Conservation (phyloP, 108 stramenopile species). For the Cyclotella kingstonii region DNA sequence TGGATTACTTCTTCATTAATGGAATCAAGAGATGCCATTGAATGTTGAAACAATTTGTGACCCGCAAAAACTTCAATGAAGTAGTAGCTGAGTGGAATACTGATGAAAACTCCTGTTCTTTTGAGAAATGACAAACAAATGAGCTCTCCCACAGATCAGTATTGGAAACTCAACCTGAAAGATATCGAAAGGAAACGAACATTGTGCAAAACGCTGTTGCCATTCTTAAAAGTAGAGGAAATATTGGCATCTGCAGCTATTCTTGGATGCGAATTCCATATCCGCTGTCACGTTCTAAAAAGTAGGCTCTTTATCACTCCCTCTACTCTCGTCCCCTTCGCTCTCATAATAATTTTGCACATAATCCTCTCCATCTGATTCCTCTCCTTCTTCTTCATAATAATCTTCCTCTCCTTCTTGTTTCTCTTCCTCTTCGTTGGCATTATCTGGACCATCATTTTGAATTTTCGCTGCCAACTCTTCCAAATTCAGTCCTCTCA, state of each 20-base stretch:
- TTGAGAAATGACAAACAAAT: no score
- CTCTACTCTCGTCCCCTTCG: slow-evolving; percentile 60
- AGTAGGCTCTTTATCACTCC: slow-evolving; percentile 61
- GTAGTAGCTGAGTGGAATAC: no score
- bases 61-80: no score
- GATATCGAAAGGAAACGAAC: no score
- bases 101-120: no score
- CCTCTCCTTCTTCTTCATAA: slow-evolving; percentile 71
- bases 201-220: no score
- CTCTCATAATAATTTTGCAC: slow-evolving; percentile 68
- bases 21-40: neutral
- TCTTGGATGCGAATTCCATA: neutral
- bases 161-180: no score
- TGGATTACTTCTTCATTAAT: slow-evolving; percentile 19
- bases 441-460: slow-evolving; percentile 34
- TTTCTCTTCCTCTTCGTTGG: slow-evolving; percentile 21
- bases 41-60: no score
- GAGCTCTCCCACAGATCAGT: no score
- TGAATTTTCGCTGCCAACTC: slow-evolving; percentile 47
- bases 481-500: slow-evolving; percentile 41
- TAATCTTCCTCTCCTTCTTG: slow-evolving; percentile 31
- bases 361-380: slow-evolving; percentile 66
- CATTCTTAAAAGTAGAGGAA: neutral
- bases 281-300: slow-evolving; percentile 38
- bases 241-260: neutral